phyloP scores from a whole-genome alignment of 257 asterid species.

The Solanum etuberosum region DNA sequence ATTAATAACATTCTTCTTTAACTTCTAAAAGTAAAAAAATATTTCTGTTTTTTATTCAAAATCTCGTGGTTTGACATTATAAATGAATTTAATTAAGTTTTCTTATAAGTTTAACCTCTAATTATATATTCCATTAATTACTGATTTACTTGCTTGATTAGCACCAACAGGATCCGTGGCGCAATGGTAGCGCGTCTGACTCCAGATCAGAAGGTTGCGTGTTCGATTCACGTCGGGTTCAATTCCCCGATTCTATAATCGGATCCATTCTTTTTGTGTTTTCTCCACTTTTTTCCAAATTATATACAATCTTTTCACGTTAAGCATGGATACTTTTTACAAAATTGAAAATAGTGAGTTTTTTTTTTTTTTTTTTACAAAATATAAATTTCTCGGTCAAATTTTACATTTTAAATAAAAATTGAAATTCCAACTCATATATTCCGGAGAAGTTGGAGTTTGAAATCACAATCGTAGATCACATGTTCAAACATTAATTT shows the following conservation, averaged over 20 bases:
- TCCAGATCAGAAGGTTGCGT: slow-evolving; percentile 99
- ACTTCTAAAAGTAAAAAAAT: background rate
- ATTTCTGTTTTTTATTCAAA: background rate
- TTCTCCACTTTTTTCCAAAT: too few species aligned
- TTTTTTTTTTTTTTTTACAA: too few species aligned
- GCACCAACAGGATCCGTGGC: slow-evolving; percentile 25
- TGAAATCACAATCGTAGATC: too few species aligned
- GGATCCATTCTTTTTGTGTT: background rate
- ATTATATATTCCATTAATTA: background rate
- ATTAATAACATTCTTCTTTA: background rate
- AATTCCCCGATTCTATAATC: too few species aligned
- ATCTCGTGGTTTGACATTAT: background rate
- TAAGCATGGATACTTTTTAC: too few species aligned
- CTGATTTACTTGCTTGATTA: background rate
- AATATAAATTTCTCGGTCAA: too few species aligned
- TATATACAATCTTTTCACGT: too few species aligned
- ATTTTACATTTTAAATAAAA: too few species aligned
- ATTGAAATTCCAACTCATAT: too few species aligned
- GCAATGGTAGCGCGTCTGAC: slow-evolving; percentile 99
- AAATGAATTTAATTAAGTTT: background rate
- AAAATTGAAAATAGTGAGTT: too few species aligned
- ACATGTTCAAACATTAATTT: too few species aligned
- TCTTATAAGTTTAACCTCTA: background rate
- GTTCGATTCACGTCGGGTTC: slow-evolving; percentile 40
- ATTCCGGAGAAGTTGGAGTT: too few species aligned